A percentile compares a stretch with the other conserved stretches of the same genome.
phyloP scores from a whole-genome alignment of 805 yeast species.

The Metschnikowia lochheadii region DNA sequence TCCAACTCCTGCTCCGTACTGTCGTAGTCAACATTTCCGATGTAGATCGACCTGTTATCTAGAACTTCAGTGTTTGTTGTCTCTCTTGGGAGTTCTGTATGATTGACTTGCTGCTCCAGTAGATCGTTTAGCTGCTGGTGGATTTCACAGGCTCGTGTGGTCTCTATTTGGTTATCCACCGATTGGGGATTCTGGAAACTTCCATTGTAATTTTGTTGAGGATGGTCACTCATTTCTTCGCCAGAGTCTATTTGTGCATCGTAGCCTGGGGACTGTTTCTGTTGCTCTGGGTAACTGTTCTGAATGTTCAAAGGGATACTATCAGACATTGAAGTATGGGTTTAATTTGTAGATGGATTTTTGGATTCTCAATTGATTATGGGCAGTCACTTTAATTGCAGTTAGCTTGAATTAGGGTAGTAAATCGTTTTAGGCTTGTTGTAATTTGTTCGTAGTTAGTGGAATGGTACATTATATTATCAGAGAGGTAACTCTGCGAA shows the following conservation, averaged over 20 bases:
- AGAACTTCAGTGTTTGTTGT: background rate
- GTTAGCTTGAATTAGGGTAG: background rate
- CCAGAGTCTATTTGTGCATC: slow-evolving; percentile 2
- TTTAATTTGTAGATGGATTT: too few relatives aligned
- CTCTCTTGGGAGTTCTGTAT: background rate
- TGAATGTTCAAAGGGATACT: slow-evolving; percentile 19
- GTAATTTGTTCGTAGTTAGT: too few relatives aligned
- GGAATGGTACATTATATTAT: background rate
- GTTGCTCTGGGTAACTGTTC: slow-evolving; percentile 2
- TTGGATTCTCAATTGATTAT: too few relatives aligned
- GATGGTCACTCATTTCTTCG: background rate
- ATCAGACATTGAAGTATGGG: slow-evolving; percentile 26
- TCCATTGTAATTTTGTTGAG: background rate
- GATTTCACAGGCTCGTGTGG: slow-evolving; percentile 55
- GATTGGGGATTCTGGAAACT: background rate
- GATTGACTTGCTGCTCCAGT: slow-evolving; percentile 1
- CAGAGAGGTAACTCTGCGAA: background rate
- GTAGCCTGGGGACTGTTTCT: slow-evolving; percentile 1
- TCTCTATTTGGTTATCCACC: slow-evolving; percentile 35
- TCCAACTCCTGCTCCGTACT: slow-evolving; percentile 78
- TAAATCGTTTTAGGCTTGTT: too few relatives aligned
- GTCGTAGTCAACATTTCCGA: slow-evolving; percentile 80
- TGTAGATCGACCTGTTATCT: slow-evolving; percentile 75
- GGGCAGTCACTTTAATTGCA: background rate
- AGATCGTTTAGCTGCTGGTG: slow-evolving; percentile 33